Percentiles rank a stretch among this genome's conserved stretches.
Conservation (phyloP, 2,329 filamentous ascomycete genomes). For the Ophiostoma sp. region DNA sequence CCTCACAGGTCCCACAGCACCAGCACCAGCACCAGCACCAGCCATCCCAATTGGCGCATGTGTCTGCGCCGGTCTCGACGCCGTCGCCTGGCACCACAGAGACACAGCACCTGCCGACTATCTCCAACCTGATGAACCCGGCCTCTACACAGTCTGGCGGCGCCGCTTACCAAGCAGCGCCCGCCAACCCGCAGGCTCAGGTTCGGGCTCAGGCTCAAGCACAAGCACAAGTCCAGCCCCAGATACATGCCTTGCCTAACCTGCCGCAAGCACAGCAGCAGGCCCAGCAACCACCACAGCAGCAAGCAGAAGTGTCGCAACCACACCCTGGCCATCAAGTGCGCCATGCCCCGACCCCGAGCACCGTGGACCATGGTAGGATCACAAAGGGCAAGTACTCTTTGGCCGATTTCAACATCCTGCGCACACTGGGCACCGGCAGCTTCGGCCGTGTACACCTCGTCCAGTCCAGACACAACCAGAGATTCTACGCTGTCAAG, state of each 20-base stretch:
- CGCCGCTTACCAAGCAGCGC: not conserved
- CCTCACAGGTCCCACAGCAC: constrained; percentile 27
- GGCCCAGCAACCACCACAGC: not conserved
- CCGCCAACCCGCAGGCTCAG: constrained; percentile 33
- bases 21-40: constrained; percentile 20
- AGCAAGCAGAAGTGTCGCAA: not conserved
- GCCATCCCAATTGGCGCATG: not conserved
- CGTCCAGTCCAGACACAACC: constrained; percentile 96
- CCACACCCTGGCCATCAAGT: constrained; percentile 29
- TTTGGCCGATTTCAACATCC: constrained; percentile 79
- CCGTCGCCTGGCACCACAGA: constrained; percentile 24
- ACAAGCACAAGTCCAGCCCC: constrained; percentile 10
- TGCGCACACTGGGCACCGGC: constrained; percentile 88
- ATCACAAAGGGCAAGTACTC: constrained; percentile 97
- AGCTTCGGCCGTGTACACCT: constrained; percentile 96
- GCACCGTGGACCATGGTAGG: constrained; percentile 36
- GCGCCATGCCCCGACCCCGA: constrained; percentile 25
- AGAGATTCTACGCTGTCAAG: constrained; percentile 97
- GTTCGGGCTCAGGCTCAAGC: constrained; percentile 37
- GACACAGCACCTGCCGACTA: constrained; percentile 5
- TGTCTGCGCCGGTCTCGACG: not conserved
- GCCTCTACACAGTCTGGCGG: not conserved
- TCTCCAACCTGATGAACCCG: constrained; percentile 13
- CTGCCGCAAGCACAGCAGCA: constrained; percentile 33
- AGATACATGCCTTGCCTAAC: constrained; percentile 13